Evolutionary conservation across 805 yeast species (phyloP).

Genomic region (Candida montana): DNA sequence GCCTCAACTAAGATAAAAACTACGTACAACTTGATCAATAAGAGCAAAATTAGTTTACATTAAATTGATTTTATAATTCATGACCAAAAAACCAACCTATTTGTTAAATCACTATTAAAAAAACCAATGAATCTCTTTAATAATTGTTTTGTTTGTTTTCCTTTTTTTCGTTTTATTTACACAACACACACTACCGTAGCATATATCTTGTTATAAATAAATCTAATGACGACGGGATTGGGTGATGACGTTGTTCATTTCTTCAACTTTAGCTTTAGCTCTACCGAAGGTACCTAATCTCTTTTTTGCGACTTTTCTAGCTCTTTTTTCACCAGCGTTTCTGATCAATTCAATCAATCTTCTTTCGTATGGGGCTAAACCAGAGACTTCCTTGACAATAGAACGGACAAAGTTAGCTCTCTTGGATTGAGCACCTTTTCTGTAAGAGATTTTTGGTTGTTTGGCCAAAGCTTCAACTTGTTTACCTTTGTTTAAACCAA

Average conservation of each 20-base stretch:
- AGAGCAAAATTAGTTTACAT: constrained; percentile 5
- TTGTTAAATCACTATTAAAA: neutral
- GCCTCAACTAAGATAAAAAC: too few species aligned
- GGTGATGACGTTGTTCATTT: constrained; percentile 92
- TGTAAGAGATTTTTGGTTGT: constrained; percentile 86
- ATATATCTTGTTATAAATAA: neutral
- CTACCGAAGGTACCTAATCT: constrained; percentile 99
- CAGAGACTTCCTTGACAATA: constrained; percentile 94
- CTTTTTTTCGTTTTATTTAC: neutral
- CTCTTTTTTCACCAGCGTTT: constrained; percentile 99
- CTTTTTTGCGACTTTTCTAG: constrained; percentile 99
- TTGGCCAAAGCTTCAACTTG: constrained; percentile 80
- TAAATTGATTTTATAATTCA: constrained; percentile 3
- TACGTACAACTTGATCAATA: neutral
- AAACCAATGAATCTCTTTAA: neutral
- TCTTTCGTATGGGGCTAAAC: constrained; percentile 99
- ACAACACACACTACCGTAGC: neutral
- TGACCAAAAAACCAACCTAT: constrained; percentile 1
- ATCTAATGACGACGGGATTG: constrained; percentile 90
- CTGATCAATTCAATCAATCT: constrained; percentile 98
- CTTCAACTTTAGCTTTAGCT: constrained; percentile 99
- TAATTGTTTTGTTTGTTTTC: neutral
- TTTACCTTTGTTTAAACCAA: constrained; percentile 99
- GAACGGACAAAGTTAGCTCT: constrained; percentile 95
- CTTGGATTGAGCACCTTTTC: constrained; percentile 95